Evolutionary conservation across 164 flowering plant species (phyloP).

Genomic region (Saururus chinensis): DNA sequence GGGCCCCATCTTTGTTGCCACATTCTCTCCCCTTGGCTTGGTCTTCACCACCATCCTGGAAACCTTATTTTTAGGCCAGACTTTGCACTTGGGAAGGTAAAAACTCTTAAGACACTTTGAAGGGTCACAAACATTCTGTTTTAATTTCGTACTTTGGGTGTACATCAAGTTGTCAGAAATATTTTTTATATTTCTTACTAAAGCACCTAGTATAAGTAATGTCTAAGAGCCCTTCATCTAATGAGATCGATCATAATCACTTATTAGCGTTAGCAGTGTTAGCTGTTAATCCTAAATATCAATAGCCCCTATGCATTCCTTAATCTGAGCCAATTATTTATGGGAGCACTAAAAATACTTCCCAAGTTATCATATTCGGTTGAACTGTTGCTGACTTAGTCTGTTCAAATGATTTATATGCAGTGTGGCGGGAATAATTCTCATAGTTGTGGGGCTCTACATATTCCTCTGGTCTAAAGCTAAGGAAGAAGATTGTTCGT

Average conservation of each 20-base stretch:
- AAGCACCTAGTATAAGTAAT: no score
- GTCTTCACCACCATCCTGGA: constrained; percentile 3
- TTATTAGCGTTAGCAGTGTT: no score
- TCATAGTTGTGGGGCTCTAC: constrained; percentile 2
- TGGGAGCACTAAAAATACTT: no score
- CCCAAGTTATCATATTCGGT: no score
- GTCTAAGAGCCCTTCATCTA: no score
- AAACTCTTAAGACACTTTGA: background rate
- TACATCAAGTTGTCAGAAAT: no score
- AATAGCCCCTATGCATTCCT: no score
- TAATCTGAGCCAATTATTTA: no score
- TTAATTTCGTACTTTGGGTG: no score
- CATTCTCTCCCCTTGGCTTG: constrained; percentile 3
- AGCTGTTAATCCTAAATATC: no score
- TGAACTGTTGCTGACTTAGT: background rate
- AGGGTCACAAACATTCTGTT: background rate
- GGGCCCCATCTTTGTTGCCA: constrained; percentile 5
- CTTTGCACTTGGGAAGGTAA: constrained; percentile 4
- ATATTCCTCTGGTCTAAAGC: constrained; percentile 4
- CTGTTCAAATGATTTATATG: background rate
- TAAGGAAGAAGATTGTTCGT: constrained; percentile 2
- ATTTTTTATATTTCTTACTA: no score
- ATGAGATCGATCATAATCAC: no score
- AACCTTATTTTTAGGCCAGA: constrained; percentile 4
- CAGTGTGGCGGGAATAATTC: constrained; percentile 2